These are phyloP conservation scores for Talaromyces sp. DNA, from an alignment of 2,329 filamentous ascomycete genomes.

Conservation along the genomic window DNA sequence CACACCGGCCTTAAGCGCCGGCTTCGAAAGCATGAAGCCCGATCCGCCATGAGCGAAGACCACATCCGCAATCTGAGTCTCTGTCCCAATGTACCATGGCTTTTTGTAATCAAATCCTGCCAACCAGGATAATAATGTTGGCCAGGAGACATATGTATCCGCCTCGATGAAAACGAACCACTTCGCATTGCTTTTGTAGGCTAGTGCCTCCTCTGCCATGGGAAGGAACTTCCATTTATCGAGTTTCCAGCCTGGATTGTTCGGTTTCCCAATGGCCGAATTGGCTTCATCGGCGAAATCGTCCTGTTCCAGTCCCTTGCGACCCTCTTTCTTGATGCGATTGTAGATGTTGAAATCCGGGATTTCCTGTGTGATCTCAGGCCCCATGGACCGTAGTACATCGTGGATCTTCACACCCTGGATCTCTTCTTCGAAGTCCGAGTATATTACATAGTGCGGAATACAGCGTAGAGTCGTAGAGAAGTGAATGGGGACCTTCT, in stretches of 20 bases:
- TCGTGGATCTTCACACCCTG: conserved; percentile 55
- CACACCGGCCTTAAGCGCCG: conserved; percentile 50
- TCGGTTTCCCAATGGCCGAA: conserved; percentile 44
- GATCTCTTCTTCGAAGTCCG: conserved; percentile 59
- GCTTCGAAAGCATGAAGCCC: conserved; percentile 56
- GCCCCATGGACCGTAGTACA: conserved; percentile 50
- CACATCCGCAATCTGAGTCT: conserved; percentile 54
- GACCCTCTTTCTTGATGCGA: conserved; percentile 47
- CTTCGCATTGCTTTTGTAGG: conserved; percentile 50
- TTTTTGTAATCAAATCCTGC: conserved; percentile 51
- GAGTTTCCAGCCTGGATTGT: conserved; percentile 54
- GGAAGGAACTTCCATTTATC: conserved; percentile 64
- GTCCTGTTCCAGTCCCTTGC: conserved; percentile 43
- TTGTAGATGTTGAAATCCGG: conserved; percentile 58
- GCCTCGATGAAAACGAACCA: conserved; percentile 65
- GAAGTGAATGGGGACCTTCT: conserved; percentile 60
- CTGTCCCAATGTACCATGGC: conserved; percentile 57
- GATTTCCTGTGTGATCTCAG: conserved; percentile 41
- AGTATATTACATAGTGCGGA: conserved; percentile 60
- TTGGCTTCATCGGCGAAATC: conserved; percentile 44
- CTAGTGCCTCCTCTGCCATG: conserved; percentile 55
- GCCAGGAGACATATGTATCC: conserved; percentile 60
- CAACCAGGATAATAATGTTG: conserved; percentile 58
- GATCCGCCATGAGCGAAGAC: conserved; percentile 58
- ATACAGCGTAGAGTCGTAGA: conserved; percentile 59